phyloP scores from a whole-genome alignment of 306 rosid species.

The Abrus precatorius region DNA sequence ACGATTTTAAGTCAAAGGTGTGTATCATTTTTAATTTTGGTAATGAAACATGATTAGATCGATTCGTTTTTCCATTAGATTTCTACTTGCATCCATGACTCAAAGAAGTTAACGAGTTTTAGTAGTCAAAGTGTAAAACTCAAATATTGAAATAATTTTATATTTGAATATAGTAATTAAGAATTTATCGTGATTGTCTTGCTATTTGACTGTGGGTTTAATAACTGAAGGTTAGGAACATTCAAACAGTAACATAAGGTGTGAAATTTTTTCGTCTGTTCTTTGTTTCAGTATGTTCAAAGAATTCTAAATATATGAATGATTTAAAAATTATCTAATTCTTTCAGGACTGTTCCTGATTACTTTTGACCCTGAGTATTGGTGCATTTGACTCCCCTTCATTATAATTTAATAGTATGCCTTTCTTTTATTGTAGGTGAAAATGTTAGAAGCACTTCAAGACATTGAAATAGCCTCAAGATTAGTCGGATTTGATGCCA shows the following conservation, averaged over 20 bases:
- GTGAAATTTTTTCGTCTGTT: conserved; percentile 21
- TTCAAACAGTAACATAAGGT: conserved; percentile 17
- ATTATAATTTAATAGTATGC: conserved; percentile 16
- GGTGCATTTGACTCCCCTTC: conserved; percentile 30
- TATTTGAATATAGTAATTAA: conserved; percentile 2
- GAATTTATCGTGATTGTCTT: conserved; percentile 28
- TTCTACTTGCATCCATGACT: conserved; percentile 21
- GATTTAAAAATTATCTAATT: conserved; percentile 1
- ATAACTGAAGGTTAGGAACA: conserved; percentile 19
- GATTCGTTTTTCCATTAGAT: conserved; percentile 33
- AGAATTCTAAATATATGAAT: conserved; percentile 22
- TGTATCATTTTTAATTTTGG: conserved; percentile 12
- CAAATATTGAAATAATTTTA: conserved; percentile 2
- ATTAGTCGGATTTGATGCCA: conserved; percentile 90
- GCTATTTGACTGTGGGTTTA: conserved; percentile 15
- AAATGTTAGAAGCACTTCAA: conserved; percentile 99
- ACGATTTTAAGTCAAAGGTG: conserved; percentile 92
- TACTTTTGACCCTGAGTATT: background rate
- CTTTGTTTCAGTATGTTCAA: conserved; percentile 29
- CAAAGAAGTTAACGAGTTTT: conserved; percentile 5
- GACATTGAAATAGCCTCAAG: conserved; percentile 98
- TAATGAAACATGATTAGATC: conserved; percentile 35
- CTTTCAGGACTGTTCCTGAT: conserved; percentile 20
- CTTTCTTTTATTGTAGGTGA: conserved; percentile 69
- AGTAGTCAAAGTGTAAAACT: conserved; percentile 11